phyloP scores from a whole-genome alignment of 345 rosid genomes.

The Raphanus sativus region DNA sequence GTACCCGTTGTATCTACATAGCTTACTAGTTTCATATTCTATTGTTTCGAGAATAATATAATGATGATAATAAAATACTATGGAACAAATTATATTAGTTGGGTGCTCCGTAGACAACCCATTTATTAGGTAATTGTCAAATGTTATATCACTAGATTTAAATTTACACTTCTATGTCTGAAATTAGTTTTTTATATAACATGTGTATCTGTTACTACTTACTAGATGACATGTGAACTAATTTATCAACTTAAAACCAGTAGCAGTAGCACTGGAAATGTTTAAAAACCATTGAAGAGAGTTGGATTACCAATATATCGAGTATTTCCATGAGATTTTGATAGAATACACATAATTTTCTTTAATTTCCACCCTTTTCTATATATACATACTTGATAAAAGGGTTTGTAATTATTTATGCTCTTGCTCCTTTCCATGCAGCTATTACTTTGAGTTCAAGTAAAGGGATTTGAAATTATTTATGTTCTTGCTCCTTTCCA shows the following conservation, averaged over 20 bases:
- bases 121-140: background rate
- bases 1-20: constrained; percentile 18
- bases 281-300: background rate
- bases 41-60: background rate
- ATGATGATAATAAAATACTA: background rate
- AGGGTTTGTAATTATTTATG: constrained; percentile 10
- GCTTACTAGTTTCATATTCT: background rate
- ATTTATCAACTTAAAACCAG: background rate
- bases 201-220: background rate
- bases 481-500: constrained; percentile 17
- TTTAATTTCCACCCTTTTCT: background rate
- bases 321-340: background rate
- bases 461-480: constrained; percentile 19
- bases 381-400: constrained; percentile 9
- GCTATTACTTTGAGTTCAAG: constrained; percentile 26
- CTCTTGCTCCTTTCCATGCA: constrained; percentile 9
- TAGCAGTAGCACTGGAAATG: background rate
- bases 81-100: background rate
- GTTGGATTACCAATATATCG: background rate
- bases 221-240: background rate
- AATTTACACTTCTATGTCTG: background rate
- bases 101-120: constrained; percentile 14
- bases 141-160: background rate
- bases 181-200: background rate
- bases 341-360: background rate